A percentile compares a stretch with the other conserved stretches of the same genome.
Conservation (phyloP, 2,329 filamentous ascomycete species). For the Fusarium tjaetaba region DNA sequence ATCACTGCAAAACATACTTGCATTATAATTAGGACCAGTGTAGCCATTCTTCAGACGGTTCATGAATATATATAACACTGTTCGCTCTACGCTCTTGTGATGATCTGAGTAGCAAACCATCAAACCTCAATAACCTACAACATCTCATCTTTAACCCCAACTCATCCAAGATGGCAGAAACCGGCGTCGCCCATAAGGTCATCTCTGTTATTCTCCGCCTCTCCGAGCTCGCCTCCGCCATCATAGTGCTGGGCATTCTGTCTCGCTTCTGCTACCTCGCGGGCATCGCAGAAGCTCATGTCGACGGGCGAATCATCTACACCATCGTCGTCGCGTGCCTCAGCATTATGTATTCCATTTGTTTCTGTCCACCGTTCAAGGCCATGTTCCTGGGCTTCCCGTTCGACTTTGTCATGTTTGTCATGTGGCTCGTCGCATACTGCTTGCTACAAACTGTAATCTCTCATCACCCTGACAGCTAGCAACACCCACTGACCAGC, state of each 20-base stretch:
- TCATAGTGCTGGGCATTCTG: neutral
- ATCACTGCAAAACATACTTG: too few species aligned
- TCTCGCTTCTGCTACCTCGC: neutral
- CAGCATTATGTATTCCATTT: neutral
- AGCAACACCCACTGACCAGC: neutral
- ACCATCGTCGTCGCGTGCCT: neutral
- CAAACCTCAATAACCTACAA: too few species aligned
- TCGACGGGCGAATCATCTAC: slow-evolving; percentile 3
- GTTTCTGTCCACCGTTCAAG: neutral
- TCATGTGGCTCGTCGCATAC: slow-evolving; percentile 12
- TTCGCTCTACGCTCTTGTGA: neutral
- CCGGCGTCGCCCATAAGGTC: neutral
- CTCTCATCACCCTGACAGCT: accelerated
- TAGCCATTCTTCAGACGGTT: accelerated
- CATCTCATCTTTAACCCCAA: neutral
- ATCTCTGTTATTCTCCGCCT: neutral
- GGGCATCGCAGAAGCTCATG: neutral
- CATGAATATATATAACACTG: neutral
- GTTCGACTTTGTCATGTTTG: slow-evolving; percentile 1
- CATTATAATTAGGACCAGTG: accelerated
- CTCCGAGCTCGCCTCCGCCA: neutral
- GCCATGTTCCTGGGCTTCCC: neutral
- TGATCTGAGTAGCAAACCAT: too few species aligned
- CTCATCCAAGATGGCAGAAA: neutral
- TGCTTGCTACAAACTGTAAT: slow-evolving; percentile 4